Percentiles rank a stretch among this genome's conserved stretches.
These are phyloP conservation scores for Aurinia saxatilis DNA, from an alignment of 345 rosid genomes.

Conservation along the genomic window DNA sequence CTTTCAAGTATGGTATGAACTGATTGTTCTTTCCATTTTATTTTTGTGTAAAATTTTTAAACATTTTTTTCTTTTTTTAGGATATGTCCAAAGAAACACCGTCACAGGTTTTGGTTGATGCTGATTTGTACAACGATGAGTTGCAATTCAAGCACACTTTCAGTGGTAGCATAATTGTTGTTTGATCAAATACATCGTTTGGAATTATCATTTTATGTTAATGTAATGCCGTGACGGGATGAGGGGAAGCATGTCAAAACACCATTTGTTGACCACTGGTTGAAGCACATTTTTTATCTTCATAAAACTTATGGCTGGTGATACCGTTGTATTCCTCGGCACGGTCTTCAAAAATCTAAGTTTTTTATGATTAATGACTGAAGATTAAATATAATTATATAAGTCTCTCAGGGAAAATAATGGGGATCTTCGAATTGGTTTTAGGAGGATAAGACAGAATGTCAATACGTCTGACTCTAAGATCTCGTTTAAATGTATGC, in stretches of 20 bases:
- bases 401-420: too few species aligned
- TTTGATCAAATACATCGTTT: neutral
- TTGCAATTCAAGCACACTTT: conserved; percentile 86
- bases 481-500: too few species aligned
- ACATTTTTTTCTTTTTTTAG: conserved; percentile 24
- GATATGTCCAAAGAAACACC: conserved; percentile 90
- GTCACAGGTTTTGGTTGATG: conserved; percentile 76
- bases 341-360: too few species aligned
- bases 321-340: too few species aligned
- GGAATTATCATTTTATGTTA: neutral
- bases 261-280: conserved; percentile 81
- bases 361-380: too few species aligned
- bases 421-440: too few species aligned
- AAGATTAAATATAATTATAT: too few species aligned
- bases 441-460: too few species aligned
- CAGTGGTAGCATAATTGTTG: conserved; percentile 16
- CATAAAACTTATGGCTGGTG: too few species aligned
- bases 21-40: too few species aligned
- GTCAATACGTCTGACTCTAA: too few species aligned
- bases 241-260: conserved; percentile 77
- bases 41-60: neutral
- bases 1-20: conserved; percentile 68
- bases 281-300: conserved; percentile 92
- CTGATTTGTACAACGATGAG: conserved; percentile 64
- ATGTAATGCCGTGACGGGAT: neutral